Evolutionary conservation across 83 land plant genomes (phyloP).

Genomic region (Thuja plicata): DNA sequence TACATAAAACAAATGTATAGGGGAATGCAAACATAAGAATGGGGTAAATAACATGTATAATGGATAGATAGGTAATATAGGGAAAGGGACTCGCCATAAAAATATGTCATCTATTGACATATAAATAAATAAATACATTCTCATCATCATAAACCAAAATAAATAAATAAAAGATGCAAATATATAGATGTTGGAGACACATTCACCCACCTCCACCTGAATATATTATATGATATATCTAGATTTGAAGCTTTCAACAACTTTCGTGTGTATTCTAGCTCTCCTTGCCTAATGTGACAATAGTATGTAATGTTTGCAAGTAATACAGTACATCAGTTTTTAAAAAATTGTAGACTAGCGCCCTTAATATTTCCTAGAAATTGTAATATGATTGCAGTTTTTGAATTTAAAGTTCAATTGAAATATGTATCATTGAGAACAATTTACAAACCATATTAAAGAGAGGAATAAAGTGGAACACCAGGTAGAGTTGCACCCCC

Average conservation of each 20-base stretch:
- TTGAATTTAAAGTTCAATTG: not conserved
- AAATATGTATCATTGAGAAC: not conserved
- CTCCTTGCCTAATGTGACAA: not conserved
- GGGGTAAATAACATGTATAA: too few species aligned
- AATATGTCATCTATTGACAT: too few species aligned
- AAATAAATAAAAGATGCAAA: too few species aligned
- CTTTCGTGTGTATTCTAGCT: not conserved
- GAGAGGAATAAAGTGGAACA: slow-evolving; percentile 66
- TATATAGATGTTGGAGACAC: too few species aligned
- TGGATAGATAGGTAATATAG: too few species aligned
- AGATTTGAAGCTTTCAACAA: not conserved
- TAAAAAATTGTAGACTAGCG: not conserved
- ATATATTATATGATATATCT: not conserved
- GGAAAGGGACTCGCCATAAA: too few species aligned
- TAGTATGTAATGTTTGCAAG: not conserved
- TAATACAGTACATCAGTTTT: not conserved
- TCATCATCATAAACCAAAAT: too few species aligned
- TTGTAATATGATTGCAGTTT: not conserved
- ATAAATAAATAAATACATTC: too few species aligned
- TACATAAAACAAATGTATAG: too few species aligned
- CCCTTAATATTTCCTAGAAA: not conserved
- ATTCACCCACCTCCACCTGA: not conserved
- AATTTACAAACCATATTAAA: slow-evolving; percentile 21
- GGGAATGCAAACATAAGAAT: too few species aligned
- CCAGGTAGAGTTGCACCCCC: slow-evolving; percentile 74